A percentile compares a stretch with the other conserved stretches of the same genome.
These are phyloP conservation scores for Psophocarpus tetragonolobus DNA, from an alignment of 306 rosid species.

Conservation along the genomic window DNA sequence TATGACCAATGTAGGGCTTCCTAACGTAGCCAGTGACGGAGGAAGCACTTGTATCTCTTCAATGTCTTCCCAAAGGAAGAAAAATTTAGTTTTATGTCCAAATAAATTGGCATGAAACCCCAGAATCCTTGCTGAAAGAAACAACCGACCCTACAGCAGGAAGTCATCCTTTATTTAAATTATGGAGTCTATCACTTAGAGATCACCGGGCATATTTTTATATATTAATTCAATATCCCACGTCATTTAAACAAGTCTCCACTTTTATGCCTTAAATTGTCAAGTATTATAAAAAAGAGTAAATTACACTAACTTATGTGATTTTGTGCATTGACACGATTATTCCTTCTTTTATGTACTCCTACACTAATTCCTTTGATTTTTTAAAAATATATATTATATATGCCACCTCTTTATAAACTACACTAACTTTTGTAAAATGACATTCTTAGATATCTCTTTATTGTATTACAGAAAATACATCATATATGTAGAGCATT, in stretches of 20 bases:
- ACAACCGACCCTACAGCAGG: conserved; percentile 74
- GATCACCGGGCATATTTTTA: neutral
- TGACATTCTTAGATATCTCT: too few relatives aligned
- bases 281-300: neutral
- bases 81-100: conserved; percentile 89
- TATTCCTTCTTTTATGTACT: too few relatives aligned
- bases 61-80: conserved; percentile 94
- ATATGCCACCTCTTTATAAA: too few relatives aligned
- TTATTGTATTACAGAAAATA: too few relatives aligned
- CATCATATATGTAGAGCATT: too few relatives aligned
- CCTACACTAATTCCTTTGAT: too few relatives aligned
- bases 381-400: too few relatives aligned
- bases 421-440: too few relatives aligned
- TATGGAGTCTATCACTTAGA: neutral
- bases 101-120: conserved; percentile 80
- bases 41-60: conserved; percentile 72
- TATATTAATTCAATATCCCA: conserved; percentile 7
- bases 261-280: neutral
- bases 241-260: neutral
- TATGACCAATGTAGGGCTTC: conserved; percentile 75
- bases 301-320: too few relatives aligned
- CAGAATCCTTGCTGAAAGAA: conserved; percentile 78
- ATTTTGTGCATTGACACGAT: too few relatives aligned
- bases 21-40: conserved; percentile 74
- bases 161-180: conserved; percentile 25